These are phyloP conservation scores for Exserohilum rostratum DNA, from an alignment of 2,329 filamentous ascomycete species.

Conservation along the genomic window DNA sequence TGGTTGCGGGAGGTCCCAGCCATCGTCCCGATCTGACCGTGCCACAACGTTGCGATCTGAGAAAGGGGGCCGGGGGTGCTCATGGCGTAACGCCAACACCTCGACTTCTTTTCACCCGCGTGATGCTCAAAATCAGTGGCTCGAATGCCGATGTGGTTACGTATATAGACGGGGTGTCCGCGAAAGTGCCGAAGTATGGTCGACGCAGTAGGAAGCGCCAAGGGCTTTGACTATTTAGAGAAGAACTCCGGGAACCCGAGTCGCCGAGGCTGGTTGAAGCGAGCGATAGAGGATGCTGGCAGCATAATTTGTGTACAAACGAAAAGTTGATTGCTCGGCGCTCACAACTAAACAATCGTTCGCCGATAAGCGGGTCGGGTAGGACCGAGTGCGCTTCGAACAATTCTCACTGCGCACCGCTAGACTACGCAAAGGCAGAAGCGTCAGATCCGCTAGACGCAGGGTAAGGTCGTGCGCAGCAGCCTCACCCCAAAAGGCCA, in stretches of 20 bases:
- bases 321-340: not conserved
- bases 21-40: constrained; percentile 13
- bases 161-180: not conserved
- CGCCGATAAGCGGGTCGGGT: not conserved
- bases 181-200: constrained; percentile 8
- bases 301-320: constrained; percentile 1
- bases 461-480: not conserved
- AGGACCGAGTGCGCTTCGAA: not conserved
- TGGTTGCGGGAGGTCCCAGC: constrained; percentile 6
- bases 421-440: not conserved
- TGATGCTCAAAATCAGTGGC: not conserved
- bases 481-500: not conserved
- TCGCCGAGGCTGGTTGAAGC: constrained; percentile 1
- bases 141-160: not conserved
- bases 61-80: constrained; percentile 12
- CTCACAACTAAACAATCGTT: not conserved
- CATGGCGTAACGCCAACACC: not conserved
- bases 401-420: not conserved
- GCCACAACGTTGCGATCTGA: constrained; percentile 12
- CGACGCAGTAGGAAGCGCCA: constrained; percentile 5
- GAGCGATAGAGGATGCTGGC: constrained; percentile 2
- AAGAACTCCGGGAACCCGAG: constrained; percentile 3
- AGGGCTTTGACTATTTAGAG: constrained; percentile 11
- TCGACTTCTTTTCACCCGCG: not conserved
- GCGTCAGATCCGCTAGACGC: not conserved